Evolutionary conservation across 2,329 filamentous ascomycete genomes (phyloP), one percentile per base, ranked within the genome.

Genomic region (Chaetomiaceae sp.): DNA sequence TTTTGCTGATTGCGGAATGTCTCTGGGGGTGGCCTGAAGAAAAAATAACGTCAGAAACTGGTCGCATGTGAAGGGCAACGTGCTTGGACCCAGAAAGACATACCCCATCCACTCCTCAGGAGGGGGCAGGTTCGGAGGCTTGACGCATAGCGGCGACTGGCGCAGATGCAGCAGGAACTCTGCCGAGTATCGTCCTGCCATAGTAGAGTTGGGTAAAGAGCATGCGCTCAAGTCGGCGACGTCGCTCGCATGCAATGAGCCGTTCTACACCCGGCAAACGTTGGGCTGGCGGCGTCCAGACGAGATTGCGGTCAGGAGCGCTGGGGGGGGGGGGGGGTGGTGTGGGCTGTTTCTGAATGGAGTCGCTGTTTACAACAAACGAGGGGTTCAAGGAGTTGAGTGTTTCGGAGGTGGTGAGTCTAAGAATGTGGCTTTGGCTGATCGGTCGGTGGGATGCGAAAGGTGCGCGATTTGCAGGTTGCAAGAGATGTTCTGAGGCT

Each of bases 91-190:
- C 9, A 12, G 37, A 19, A 31, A 37, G 15, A 72, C 82, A 68
- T 77, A 95, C 88, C 92, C 91, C 90, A 96, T 95, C 91, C 91
- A 97, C 76, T 95, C 89, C 74, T 95, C 90, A 59, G 87, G 81
- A 23, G 90, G 87, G 60, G 91, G 91, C 42, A 96, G 79, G 59
- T 79, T 81, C 59, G 85, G 76, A 43, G 92, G 92, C 72, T 89
- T 95, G 63, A 80, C 75, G 66, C 91, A 91, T 69, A 96, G 77
- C 61, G 91, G 91, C 60, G 92, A 96, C 56, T 87, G 78, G 71
- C 86, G 83, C 65, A 97, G 76, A 69, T 80, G 78, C 64, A 90
- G 76, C 63, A 97, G 78, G 72, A 88, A 80, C 60, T 91, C 88
- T 71, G 82, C 78, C 58, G 87, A 81, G 71, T 96, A 96, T 76